Evolutionary conservation across 768 basidiomycete genomes (phyloP), one percentile per base, ranked within the genome.

Genomic region (Boletus sp.): DNA sequence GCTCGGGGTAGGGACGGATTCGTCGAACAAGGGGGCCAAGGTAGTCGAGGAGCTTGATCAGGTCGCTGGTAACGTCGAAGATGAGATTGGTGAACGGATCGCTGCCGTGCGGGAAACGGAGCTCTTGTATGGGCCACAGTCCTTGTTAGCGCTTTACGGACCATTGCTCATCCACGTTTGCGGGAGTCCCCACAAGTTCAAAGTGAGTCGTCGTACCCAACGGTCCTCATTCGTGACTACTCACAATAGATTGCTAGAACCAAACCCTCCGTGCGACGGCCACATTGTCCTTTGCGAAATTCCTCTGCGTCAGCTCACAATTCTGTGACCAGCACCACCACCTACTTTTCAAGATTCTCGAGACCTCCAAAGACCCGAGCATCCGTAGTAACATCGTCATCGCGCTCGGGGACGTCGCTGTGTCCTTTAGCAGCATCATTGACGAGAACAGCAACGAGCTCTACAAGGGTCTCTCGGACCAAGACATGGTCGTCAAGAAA

Each of bases 341-440:
- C 45, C 77, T 99, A 8, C 80, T 99, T 14, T 98, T 98, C 83
- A 92, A 90, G 71, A 86, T 98, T 55, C 85, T 98, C 52, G 94
- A 98, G 70, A 92, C 89, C 2, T 92, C 94, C 9, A 87, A 82
- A 65, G 94, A 97, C 65, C 81, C 93, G 2, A 89, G 87, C 62
- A 92, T 98, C 59, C 85, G 94, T 12, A 91, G 90, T 69, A 99
- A 98, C 74, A 92, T 97, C 67, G 94, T 96, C 60, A 99, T 99
- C 65, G 95, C 95, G 3, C 85, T 99, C 5, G 96, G 97, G 7
- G 97, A 99, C 63, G 91, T 98, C 37, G 96, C 96, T 0, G 94
- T 98, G 15, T 97, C 91, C n/a, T 98, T 98, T 80, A 94, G 92
- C 71, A 94, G 77, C 59, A 92, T 99, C 73, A 85, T 99, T 61